Base-by-base conservation (phyloP, 148 eudicot species). In the Arbutus unedo region DNA sequence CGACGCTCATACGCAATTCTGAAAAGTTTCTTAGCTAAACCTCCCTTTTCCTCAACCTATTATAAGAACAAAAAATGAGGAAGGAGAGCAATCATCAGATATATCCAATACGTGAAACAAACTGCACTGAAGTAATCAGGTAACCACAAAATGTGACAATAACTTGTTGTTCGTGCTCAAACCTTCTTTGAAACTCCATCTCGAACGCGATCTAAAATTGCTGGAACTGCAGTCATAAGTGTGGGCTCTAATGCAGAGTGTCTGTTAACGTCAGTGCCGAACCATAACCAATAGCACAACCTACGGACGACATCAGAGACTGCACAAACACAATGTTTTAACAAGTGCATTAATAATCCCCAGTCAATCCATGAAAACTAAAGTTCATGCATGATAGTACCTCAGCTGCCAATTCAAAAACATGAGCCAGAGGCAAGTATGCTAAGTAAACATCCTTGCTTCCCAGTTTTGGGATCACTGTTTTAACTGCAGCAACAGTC, bases 141-240 rank as follows among this genome's bases (percentile, higher is more conserved):
- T 8, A 68, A 38, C 16, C 6, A 53, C 49, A 19, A 71, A 38
- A 11, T 70, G 56, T 62, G 62, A 81, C 47, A 76, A 51, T 41
- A 64, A 71, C 56, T 43, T 48, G 75, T 48, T 31, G 71, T 64
- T 11, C 31, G 64, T 41, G 47, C 19, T 75, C 64, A 59, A 82
- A 93, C 98, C 98, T 95, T 93, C 85, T 93, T 93, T 68, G 88
- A 71, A 79, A 95, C 98, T 79, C 98, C 98, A 85, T 95, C 98
- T 66, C 93, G 91, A 73, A 95, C 98, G 87, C 98, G 96, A 48
- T 96, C 98, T 77, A 96, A 81, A 82, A 96, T 94, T 82, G 98
- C 98, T 83, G 98, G 99, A 89, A 96, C 98, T 76, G 95, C 91
- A 78, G 98, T 91, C 99, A 96, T 93, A 77, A 96, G 87, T n/a